These are phyloP conservation scores for Aspergillus sp. DNA, from an alignment of 2,329 filamentous ascomycete species.

Conservation along the genomic window DNA sequence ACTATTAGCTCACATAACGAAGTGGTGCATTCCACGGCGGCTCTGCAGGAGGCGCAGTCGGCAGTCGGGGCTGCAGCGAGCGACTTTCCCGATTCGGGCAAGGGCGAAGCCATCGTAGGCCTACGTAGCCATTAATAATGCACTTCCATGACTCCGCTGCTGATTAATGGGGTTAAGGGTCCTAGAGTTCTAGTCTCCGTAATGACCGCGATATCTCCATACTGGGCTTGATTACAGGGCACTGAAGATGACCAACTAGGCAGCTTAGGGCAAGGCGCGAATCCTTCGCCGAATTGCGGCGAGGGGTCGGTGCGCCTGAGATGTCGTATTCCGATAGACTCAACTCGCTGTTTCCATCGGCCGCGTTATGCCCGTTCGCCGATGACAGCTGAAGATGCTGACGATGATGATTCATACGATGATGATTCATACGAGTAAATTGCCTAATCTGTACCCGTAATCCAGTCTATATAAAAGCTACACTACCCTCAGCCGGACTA, in stretches of 20 bases:
- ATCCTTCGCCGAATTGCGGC: background rate
- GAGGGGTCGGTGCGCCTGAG: too few relatives aligned
- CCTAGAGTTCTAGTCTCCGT: background rate
- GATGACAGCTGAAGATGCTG: too few relatives aligned
- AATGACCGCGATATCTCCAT: background rate
- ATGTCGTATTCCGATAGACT: too few relatives aligned
- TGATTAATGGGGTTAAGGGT: background rate
- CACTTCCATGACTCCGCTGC: background rate
- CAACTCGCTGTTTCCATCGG: too few relatives aligned
- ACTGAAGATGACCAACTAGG: background rate
- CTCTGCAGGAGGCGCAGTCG: conserved; percentile 1
- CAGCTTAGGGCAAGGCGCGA: background rate
- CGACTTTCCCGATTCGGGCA: background rate
- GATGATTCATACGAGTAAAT: too few relatives aligned
- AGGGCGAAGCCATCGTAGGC: background rate
- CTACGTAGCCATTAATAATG: conserved; percentile 1
- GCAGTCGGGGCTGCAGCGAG: background rate
- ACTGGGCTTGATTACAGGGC: background rate
- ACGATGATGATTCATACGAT: too few relatives aligned
- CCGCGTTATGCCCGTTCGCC: too few relatives aligned
- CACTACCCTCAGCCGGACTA: background rate
- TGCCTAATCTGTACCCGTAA: too few relatives aligned
- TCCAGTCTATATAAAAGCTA: background rate
- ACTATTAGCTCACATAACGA: conserved; percentile 24
- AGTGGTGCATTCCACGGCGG: conserved; percentile 3